Base-by-base conservation (phyloP, 73 alveolate species). In the Paramecium caudatum region DNA sequence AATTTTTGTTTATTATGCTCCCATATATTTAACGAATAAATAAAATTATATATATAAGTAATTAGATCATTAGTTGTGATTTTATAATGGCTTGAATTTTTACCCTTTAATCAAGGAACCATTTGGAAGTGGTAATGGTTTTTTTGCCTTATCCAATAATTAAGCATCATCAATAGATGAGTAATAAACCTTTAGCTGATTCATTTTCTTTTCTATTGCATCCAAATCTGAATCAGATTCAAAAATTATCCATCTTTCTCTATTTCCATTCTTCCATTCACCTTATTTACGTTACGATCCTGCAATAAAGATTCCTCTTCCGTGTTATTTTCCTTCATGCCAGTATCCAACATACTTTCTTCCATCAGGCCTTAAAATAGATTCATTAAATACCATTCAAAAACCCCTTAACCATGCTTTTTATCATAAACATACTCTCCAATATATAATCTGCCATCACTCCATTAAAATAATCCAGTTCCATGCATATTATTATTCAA, bases 351-450 rank as follows among this genome's bases (percentile, higher is more conserved):
- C 50, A 23, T 91, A 91, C 61, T 91, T 91, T 47, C 87, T 91
- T 19, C 94, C 94, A 78, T 90, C 91, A 46, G 93, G 93, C 91
- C 91, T 83, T 4, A 33, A 23, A 55, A 9, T 23, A 21, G 12
- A 23, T 32, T 1, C 7, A n/a, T 9, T 7, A 5, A 33, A 12
- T 87, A 68, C 95, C 95, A 93, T 49, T 39, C 90, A 82, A 86
- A 95, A 1, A 95, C 83, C 0, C 98, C 98, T 83, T 85, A 82
- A 32, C 98, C 98, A 82, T 93, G 94, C 69, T 93, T 95, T 86
- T 95, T 93, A 85, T 95, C 98, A 84, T 95, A 93, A 1, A 43
- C 13, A 16, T 90, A 90, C 47, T 90, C 94, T 7, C 94, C 94
- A 0, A 80, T 41, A 47, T 90, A 90, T 0, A 78, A 63, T 47